A percentile compares a stretch with the other conserved stretches of the same genome.
Evolutionary conservation across 2,329 filamentous ascomycete species (phyloP).

Genomic region (Cryphonectria nitschkei): DNA sequence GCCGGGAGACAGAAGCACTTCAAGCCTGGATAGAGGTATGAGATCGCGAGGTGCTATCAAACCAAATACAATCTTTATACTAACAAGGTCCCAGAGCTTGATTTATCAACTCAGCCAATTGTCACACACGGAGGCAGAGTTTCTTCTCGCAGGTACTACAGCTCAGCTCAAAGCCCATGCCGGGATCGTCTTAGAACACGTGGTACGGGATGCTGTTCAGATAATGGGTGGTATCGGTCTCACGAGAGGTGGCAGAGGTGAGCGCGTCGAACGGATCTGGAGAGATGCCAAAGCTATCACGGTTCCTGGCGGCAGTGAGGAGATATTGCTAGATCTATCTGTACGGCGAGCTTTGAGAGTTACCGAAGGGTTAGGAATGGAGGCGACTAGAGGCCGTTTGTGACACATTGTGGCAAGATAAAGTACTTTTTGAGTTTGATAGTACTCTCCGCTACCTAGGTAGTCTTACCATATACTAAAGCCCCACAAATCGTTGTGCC

Average conservation of each 20-base stretch:
- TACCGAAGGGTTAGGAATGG: too few relatives aligned
- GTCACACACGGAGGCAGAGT: conserved; percentile 31
- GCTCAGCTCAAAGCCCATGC: conserved; percentile 31
- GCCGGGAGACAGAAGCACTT: too few relatives aligned
- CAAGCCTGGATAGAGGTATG: too few relatives aligned
- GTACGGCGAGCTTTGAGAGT: conserved; percentile 15
- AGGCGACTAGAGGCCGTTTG: too few relatives aligned
- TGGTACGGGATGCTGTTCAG: conserved; percentile 28
- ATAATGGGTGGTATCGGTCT: conserved; percentile 30
- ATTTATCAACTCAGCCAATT: conserved; percentile 47
- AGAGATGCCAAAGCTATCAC: conserved; percentile 30
- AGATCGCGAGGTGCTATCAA: too few relatives aligned
- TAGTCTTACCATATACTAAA: not conserved
- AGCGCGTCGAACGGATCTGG: conserved; percentile 30
- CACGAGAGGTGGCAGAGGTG: conserved; percentile 29
- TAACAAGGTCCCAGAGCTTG: conserved; percentile 33
- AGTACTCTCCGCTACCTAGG: too few relatives aligned
- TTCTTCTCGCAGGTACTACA: conserved; percentile 34
- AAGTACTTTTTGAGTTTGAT: too few relatives aligned
- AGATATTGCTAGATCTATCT: conserved; percentile 30
- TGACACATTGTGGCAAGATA: too few relatives aligned
- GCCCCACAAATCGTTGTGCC: not conserved
- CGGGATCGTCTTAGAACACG: conserved; percentile 28
- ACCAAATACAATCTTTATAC: too few relatives aligned
- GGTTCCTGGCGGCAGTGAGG: conserved; percentile 30